Evolutionary conservation across 768 basidiomycete species (phyloP).

Genomic region (Rhodocollybia butyracea): DNA sequence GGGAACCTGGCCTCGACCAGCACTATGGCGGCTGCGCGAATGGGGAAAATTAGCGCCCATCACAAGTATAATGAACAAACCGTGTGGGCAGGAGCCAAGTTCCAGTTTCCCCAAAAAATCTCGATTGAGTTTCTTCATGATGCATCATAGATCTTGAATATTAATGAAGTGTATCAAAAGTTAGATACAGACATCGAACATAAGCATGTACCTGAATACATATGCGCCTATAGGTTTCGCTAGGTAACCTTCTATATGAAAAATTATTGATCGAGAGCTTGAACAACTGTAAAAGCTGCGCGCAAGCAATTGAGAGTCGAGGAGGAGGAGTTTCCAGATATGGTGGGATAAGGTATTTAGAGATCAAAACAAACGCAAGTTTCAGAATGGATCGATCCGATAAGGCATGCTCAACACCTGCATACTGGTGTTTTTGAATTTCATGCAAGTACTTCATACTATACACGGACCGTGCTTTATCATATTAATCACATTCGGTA

Average conservation of each 20-base stretch:
- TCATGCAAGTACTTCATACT: neutral
- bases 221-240: neutral
- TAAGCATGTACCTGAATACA: neutral
- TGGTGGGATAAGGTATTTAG: no score
- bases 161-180: neutral
- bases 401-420: neutral
- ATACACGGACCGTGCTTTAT: neutral
- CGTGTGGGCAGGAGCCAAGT: neutral
- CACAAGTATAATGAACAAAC: neutral
- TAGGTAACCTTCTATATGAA: no score
- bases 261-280: no score
- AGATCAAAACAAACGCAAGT: no score
- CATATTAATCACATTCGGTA: constrained; percentile 24
- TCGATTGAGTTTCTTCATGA: constrained; percentile 1
- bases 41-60: constrained; percentile 1
- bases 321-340: no score
- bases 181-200: neutral
- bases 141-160: neutral
- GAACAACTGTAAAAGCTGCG: no score
- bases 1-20: neutral
- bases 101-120: constrained; percentile 2
- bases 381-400: neutral
- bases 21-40: constrained; percentile 2
- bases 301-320: no score
- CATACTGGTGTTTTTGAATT: no score